These are phyloP conservation scores for Candida sanyaensis DNA, from an alignment of 1,139 yeast species.

Conservation along the genomic window DNA sequence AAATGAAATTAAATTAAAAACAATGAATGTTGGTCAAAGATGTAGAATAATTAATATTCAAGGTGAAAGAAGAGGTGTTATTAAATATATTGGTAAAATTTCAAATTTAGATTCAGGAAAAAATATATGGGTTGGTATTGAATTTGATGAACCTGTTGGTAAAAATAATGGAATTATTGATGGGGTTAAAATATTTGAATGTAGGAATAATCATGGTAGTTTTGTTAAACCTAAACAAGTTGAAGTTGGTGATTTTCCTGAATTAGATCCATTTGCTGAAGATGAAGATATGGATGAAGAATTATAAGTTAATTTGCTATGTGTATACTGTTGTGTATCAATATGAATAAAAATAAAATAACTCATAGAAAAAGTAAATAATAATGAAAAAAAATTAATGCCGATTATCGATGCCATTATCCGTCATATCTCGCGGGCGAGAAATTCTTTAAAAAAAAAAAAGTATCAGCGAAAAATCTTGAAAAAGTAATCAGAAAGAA, in stretches of 20 bases:
- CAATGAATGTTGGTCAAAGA: constrained; percentile 34
- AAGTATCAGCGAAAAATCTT: too few relatives aligned
- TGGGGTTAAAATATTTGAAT: constrained; percentile 33
- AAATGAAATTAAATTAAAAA: constrained; percentile 19
- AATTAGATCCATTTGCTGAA: constrained; percentile 40
- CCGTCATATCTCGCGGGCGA: background rate
- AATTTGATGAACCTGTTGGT: constrained; percentile 53
- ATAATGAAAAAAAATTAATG: background rate
- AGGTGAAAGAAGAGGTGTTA: constrained; percentile 66
- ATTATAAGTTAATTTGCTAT: background rate
- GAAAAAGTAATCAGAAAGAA: too few relatives aligned
- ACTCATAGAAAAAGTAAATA: too few relatives aligned
- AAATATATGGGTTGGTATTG: constrained; percentile 49
- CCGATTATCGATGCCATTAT: background rate
- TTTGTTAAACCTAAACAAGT: constrained; percentile 52
- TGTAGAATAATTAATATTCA: constrained; percentile 45
- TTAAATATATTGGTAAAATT: constrained; percentile 69
- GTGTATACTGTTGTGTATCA: background rate
- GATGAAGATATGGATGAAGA: constrained; percentile 21
- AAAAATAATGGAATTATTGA: constrained; percentile 45
- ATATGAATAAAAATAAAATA: too few relatives aligned
- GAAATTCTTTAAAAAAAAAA: background rate
- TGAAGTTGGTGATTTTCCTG: constrained; percentile 57
- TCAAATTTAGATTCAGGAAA: constrained; percentile 53
- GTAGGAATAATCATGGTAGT: constrained; percentile 47